phyloP scores from a whole-genome alignment of 352 stramenopile genomes.

The Pythium rishiriense region DNA sequence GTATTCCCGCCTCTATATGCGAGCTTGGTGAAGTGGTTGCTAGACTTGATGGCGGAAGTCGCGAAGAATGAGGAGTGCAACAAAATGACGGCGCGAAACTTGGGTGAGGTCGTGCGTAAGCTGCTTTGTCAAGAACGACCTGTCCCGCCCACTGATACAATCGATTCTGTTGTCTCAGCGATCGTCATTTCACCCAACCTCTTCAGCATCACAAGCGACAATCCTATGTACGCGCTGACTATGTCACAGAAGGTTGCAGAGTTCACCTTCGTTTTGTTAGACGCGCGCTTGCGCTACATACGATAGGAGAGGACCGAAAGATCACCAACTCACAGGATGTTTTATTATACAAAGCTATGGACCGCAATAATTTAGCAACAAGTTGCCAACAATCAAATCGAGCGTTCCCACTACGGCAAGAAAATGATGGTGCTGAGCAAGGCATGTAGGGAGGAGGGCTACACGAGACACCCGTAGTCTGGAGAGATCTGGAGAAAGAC shows the following conservation, averaged over 20 bases:
- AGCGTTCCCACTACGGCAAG: background rate
- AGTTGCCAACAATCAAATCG: constrained; percentile 2
- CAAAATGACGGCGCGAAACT: constrained; percentile 82
- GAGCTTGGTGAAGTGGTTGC: constrained; percentile 65
- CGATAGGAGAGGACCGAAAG: constrained; percentile 1
- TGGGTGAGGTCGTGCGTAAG: constrained; percentile 42
- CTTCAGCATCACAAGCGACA: constrained; percentile 62
- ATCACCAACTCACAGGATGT: constrained; percentile 3
- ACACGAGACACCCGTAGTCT: constrained; percentile 82
- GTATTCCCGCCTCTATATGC: constrained; percentile 38
- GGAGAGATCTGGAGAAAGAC: constrained; percentile 86
- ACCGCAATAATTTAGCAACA: constrained; percentile 26
- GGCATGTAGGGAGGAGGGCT: constrained; percentile 10
- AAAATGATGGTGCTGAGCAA: background rate
- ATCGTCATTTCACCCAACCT: constrained; percentile 85
- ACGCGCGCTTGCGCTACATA: constrained; percentile 33
- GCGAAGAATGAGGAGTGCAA: constrained; percentile 57
- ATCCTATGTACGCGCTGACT: constrained; percentile 66
- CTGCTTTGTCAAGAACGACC: background rate
- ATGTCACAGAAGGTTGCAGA: constrained; percentile 78
- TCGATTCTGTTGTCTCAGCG: constrained; percentile 56
- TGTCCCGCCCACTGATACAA: background rate
- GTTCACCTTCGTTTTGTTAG: constrained; percentile 54
- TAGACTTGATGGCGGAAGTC: constrained; percentile 73
- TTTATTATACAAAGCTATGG: constrained; percentile 28